Percentiles rank a stretch among this genome's conserved stretches.
phyloP scores from a whole-genome alignment of 2,329 filamentous ascomycete genomes.

The Ceratocystis cubensis region DNA sequence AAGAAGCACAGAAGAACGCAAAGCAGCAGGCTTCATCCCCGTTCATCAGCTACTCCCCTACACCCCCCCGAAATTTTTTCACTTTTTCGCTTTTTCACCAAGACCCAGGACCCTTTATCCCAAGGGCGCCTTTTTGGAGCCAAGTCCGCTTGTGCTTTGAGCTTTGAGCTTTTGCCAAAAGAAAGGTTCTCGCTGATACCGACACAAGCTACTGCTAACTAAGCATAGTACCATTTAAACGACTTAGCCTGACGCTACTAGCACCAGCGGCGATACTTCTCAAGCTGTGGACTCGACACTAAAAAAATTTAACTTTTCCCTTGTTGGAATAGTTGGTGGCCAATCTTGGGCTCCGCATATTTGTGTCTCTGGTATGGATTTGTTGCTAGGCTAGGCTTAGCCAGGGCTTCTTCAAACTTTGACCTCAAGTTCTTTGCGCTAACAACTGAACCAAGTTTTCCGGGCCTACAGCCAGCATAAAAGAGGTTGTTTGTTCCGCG shows the following conservation, averaged over 20 bases:
- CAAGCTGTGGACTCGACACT: not conserved
- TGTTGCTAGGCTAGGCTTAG: constrained; percentile 8
- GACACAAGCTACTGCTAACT: constrained; percentile 1
- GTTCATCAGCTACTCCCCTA: constrained; percentile 8
- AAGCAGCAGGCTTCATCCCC: constrained; percentile 9
- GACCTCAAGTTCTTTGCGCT: constrained; percentile 6
- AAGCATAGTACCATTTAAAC: constrained; percentile 1
- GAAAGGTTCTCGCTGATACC: constrained; percentile 6
- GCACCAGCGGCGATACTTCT: constrained; percentile 9
- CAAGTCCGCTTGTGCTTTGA: constrained; percentile 2
- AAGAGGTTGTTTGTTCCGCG: not conserved
- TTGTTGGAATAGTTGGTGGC: constrained; percentile 8
- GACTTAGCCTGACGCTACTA: constrained; percentile 7
- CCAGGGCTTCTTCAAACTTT: constrained; percentile 3
- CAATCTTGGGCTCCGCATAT: constrained; percentile 4
- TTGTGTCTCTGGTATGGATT: not conserved
- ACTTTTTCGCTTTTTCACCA: not conserved
- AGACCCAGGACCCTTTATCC: constrained; percentile 6
- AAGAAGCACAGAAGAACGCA: constrained; percentile 1
- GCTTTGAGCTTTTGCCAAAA: not conserved
- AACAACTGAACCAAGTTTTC: constrained; percentile 4
- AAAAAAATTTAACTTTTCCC: constrained; percentile 7
- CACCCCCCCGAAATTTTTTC: constrained; percentile 7
- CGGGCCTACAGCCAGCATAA: not conserved
- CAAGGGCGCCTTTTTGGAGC: not conserved